Evolutionary conservation across 352 stramenopile genomes (phyloP), one percentile per base, ranked within the genome.

Genomic region (Phytophthora cactorum): DNA sequence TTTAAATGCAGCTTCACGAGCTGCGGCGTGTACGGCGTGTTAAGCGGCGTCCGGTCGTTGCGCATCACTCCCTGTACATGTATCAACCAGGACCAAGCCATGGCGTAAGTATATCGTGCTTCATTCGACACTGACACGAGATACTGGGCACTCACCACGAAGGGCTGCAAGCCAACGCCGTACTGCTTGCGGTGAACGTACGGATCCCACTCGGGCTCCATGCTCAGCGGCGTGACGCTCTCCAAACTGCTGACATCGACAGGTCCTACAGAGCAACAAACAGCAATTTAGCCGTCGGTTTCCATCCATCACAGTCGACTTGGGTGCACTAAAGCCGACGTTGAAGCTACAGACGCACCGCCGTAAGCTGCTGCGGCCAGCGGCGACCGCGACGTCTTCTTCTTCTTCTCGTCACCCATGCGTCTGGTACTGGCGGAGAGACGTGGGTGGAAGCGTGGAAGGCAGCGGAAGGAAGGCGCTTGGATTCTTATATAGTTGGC

Each of bases 1-100:
- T 78, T 79, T 45, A 94, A 59, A 32, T 94, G 86, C 45, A 94
- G 64, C 68, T 92, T 93, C 67, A 93, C 86, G n/a, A 94, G 77
- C 46, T 92, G 83, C 36, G 86, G 86, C n/a, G 86, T 94, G 63
- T 90, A 94, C 53, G 86, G 86, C 51, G 86, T 94, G 59, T 94
- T 94, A 6, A 94, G 69, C 50, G 86, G 86, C 68, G 86, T 94
- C 22, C 83, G 73, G 64, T 92, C 83, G 32, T 91, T 93, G 9
- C 86, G 81, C 27, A 85, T 29, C 59, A 88, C 79, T 43, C 81
- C 74, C 82, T 92, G 54, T 31, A 57, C 74, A 81, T 92, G 54
- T 31, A 57, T 52, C 25, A 56, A 61, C 1, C 5, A 57, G 10
- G 10, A 1, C 44, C 22, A 55, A 3, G 2, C 4, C 15, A 28